Base-by-base conservation (phyloP, 306 rosid species). In the Chamaecrista fasciculata region DNA sequence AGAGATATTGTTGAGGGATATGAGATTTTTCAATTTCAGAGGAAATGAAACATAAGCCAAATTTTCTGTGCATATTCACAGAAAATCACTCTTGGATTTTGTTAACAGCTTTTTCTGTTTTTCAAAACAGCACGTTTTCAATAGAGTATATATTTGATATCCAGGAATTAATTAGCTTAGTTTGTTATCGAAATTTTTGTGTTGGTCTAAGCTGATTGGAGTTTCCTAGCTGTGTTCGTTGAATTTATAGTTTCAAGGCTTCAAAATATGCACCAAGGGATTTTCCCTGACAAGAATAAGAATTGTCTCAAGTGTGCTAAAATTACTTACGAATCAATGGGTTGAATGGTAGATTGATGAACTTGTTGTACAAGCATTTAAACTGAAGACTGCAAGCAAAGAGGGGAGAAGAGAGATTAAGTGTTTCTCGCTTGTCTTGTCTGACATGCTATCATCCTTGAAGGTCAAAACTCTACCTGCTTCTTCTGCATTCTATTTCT, bases 291-390 rank as follows among this genome's bases (percentile, higher is more conserved):
- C 20, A 62, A 40, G 20, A 11, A 15, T 40, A 62, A 62, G 53
- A 5, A 6, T 47, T 37, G 66, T 11, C 16, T 40, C 1, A 11
- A 11, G 11, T 43, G 50, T 18, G 19, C 62, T n/a, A 59, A 61
- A 63, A 40, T 66, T 20, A 46, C 8, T 12, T 37, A 8, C 70
- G 60, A 28, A 62, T 73, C 57, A 19, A 46, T 73, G 20, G 56
- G 23, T 76, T 75, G 62, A 28, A 59, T 83, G 71, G 48, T 82
- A 95, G 99, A 69, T 91, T 75, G 97, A 95, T 66, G 92, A 87
- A 68, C 86, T 95, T 48, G 96, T 89, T 31, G 92, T 50, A 72
- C 76, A 81, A 83, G 89, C 91, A 43, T 79, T 85, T 70, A 69
- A 75, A 61, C 51, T 82, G 71, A 81, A 79, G 79, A 73, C 73